phyloP scores from a whole-genome alignment of 148 eudicot species.

The Oxyria digyna region DNA sequence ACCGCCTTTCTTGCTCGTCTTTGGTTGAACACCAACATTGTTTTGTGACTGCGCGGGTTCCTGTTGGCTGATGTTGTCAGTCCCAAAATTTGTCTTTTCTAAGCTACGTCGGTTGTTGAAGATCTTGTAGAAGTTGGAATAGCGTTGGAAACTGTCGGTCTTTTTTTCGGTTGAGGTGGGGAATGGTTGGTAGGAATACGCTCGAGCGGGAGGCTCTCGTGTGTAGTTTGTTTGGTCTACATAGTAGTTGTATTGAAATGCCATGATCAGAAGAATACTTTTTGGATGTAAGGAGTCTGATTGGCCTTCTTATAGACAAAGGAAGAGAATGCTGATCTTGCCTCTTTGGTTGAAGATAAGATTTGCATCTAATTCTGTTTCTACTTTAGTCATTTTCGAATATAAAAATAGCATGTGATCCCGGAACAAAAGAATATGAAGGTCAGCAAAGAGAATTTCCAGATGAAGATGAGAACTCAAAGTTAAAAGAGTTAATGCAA shows the following conservation, averaged over 20 bases:
- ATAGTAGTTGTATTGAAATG: neutral
- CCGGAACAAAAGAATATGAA: neutral
- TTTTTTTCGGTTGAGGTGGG: neutral
- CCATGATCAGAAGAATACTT: neutral
- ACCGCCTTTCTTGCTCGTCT: neutral
- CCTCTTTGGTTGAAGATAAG: conserved; percentile 18
- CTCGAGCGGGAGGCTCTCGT: neutral
- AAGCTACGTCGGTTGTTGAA: conserved; percentile 9
- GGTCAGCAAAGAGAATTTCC: neutral
- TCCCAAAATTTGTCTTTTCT: neutral
- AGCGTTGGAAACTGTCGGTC: neutral
- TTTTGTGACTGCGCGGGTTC: neutral
- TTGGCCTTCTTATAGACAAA: neutral
- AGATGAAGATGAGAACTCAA: too few relatives aligned
- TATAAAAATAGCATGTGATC: neutral
- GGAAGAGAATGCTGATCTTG: neutral
- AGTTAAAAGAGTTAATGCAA: too few relatives aligned
- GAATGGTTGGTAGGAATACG: neutral
- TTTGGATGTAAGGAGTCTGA: neutral
- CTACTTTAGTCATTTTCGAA: conserved; percentile 3
- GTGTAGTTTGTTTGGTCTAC: neutral
- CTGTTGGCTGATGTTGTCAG: too few relatives aligned
- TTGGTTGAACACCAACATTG: neutral
- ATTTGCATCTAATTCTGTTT: conserved; percentile 23
- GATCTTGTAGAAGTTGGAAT: conserved; percentile 9